A percentile compares a stretch with the other conserved stretches of the same genome.
Conservation (phyloP, 176 grass and related monocot species). For the Guadua angustifolia region DNA sequence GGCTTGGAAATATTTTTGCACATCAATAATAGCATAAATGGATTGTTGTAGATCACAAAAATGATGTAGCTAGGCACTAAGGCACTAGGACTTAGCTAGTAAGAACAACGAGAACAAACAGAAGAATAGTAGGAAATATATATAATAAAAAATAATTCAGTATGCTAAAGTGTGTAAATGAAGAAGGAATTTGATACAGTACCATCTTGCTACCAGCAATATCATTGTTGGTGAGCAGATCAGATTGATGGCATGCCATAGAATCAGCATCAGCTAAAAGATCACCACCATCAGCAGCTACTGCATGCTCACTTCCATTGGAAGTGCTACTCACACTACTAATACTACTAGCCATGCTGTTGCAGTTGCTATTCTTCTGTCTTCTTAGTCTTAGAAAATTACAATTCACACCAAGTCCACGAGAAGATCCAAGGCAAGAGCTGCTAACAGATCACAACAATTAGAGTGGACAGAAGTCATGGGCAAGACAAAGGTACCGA, state of each 20-base stretch:
- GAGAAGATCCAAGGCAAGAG: slow-evolving; percentile 67
- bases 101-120: slow-evolving; percentile 14
- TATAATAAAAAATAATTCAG: slow-evolving; percentile 9
- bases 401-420: slow-evolving; percentile 71
- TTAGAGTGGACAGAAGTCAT: slow-evolving; percentile 25
- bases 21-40: slow-evolving; percentile 7
- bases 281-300: slow-evolving; percentile 77
- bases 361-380: slow-evolving; percentile 66
- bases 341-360: slow-evolving; percentile 74
- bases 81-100: neutral
- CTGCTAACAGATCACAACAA: slow-evolving; percentile 56
- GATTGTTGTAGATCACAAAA: slow-evolving; percentile 1
- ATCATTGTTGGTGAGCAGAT: slow-evolving; percentile 66
- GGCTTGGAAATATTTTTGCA: neutral
- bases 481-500: slow-evolving; percentile 19
- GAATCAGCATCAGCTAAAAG: slow-evolving; percentile 94
- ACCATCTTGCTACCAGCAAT: slow-evolving; percentile 62
- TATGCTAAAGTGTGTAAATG: slow-evolving; percentile 24
- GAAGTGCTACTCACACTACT: slow-evolving; percentile 89
- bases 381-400: slow-evolving; percentile 75
- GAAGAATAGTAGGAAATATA: neutral
- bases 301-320: slow-evolving; percentile 68
- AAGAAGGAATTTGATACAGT: slow-evolving; percentile 28
- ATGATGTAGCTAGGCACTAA: slow-evolving; percentile 7
- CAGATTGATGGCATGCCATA: slow-evolving; percentile 66